Conservation (phyloP, 129 eudicot genomes). For the Escallonia rubra region DNA sequence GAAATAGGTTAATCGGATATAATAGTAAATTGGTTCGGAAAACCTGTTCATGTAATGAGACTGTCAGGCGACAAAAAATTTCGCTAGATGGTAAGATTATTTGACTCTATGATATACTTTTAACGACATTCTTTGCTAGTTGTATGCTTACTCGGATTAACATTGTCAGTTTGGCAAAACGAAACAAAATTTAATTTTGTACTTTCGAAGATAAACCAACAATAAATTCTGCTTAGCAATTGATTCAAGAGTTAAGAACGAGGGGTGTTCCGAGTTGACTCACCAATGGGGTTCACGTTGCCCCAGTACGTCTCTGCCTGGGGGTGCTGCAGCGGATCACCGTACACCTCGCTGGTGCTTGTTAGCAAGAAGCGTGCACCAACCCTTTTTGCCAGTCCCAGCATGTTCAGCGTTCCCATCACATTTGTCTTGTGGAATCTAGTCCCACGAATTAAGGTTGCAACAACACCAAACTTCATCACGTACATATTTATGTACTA, state of each 20-base stretch:
- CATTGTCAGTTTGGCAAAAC: too few species aligned
- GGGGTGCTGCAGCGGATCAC: conserved; percentile 90
- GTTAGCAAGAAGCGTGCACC: conserved; percentile 39
- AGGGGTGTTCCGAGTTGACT: background rate
- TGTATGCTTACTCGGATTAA: too few species aligned
- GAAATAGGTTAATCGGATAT: background rate
- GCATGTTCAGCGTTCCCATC: conserved; percentile 48
- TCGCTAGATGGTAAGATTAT: too few species aligned
- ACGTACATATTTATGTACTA: background rate
- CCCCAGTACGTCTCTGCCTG: conserved; percentile 88
- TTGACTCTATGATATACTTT: too few species aligned
- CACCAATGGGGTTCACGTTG: conserved; percentile 29
- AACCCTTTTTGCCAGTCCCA: conserved; percentile 50
- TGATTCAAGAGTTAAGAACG: background rate
- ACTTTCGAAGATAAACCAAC: too few species aligned
- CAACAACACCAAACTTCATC: background rate
- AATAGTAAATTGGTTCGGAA: too few species aligned
- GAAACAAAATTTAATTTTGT: too few species aligned
- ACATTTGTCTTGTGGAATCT: conserved; percentile 32
- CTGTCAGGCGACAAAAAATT: too few species aligned
- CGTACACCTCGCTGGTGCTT: conserved; percentile 58
- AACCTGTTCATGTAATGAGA: too few species aligned
- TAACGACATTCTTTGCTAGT: too few species aligned
- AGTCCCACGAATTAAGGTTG: conserved; percentile 2
- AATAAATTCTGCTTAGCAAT: too few species aligned